Evolutionary conservation across 257 asterid species (phyloP).

Genomic region (Solanum piurae): DNA sequence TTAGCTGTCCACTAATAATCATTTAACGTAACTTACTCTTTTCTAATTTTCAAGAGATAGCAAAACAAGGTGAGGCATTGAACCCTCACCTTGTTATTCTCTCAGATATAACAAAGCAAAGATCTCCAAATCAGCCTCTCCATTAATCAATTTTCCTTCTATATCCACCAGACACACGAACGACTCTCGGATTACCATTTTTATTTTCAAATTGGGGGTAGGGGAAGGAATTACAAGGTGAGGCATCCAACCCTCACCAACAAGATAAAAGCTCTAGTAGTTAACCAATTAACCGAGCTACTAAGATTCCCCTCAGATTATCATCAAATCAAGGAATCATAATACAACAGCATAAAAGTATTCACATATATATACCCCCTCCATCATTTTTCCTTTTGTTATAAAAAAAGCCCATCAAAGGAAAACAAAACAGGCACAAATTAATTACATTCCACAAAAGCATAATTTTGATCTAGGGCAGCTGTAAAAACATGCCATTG

Average conservation of each 20-base stretch:
- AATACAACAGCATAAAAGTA: neutral
- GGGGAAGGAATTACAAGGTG: neutral
- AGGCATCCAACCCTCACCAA: neutral
- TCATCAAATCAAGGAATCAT: neutral
- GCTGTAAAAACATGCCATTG: neutral
- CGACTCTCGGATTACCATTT: neutral
- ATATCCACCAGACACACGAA: neutral
- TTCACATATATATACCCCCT: neutral
- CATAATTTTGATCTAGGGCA: neutral
- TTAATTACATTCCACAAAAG: conserved; percentile 4
- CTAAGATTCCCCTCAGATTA: neutral
- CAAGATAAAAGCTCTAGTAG: neutral
- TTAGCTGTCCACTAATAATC: neutral
- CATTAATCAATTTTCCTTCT: neutral
- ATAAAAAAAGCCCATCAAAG: conserved; percentile 8
- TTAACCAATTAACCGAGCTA: neutral
- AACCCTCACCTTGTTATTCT: neutral
- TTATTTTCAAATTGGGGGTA: neutral
- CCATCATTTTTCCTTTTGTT: neutral
- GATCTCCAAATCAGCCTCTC: neutral
- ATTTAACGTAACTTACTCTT: neutral
- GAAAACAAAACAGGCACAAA: neutral
- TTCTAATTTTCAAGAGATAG: neutral
- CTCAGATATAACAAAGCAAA: neutral
- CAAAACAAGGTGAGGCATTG: neutral